Conservation (phyloP, 257 asterid genomes). For the Rhazya stricta region DNA sequence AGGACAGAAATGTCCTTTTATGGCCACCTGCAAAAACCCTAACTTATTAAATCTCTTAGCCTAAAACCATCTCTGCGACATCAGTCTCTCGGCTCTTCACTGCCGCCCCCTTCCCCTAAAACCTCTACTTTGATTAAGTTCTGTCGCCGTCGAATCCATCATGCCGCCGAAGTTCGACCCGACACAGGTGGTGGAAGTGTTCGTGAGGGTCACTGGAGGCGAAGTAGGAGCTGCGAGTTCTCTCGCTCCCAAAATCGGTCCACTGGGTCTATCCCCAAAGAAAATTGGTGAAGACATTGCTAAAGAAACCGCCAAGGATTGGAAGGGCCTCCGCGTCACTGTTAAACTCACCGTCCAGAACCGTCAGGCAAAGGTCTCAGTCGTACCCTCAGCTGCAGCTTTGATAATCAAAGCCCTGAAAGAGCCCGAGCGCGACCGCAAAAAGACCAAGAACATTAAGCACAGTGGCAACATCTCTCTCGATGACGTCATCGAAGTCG, state of each 20-base stretch:
- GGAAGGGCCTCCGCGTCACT: conserved; percentile 82
- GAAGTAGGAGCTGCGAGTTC: conserved; percentile 77
- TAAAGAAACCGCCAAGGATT: conserved; percentile 70
- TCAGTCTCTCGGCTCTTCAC: not conserved
- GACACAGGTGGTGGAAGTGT: conserved; percentile 57
- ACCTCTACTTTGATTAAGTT: not conserved
- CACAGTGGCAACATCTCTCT: conserved; percentile 62
- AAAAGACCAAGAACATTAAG: conserved; percentile 62
- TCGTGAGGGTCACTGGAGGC: conserved; percentile 64
- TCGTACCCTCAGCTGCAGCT: conserved; percentile 71
- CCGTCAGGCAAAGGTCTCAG: conserved; percentile 67
- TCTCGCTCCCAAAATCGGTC: conserved; percentile 67
- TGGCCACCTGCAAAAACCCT: conserved; percentile 37
- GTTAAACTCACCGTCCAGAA: conserved; percentile 65
- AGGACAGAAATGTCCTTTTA: conserved; percentile 17
- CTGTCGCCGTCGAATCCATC: conserved; percentile 23
- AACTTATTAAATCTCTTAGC: conserved; percentile 19
- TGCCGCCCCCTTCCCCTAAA: conserved; percentile 9
- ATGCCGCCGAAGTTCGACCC: conserved; percentile 85
- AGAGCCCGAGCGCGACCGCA: conserved; percentile 69
- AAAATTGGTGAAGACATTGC: conserved; percentile 71
- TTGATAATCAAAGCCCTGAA: conserved; percentile 65
- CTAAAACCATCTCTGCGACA: not conserved
- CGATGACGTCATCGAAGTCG: conserved; percentile 65
- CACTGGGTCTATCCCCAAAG: conserved; percentile 65